Evolutionary conservation across 2,329 filamentous ascomycete species (phyloP), one percentile per base, ranked within the genome.

Genomic region (Aureobasidium sp.): DNA sequence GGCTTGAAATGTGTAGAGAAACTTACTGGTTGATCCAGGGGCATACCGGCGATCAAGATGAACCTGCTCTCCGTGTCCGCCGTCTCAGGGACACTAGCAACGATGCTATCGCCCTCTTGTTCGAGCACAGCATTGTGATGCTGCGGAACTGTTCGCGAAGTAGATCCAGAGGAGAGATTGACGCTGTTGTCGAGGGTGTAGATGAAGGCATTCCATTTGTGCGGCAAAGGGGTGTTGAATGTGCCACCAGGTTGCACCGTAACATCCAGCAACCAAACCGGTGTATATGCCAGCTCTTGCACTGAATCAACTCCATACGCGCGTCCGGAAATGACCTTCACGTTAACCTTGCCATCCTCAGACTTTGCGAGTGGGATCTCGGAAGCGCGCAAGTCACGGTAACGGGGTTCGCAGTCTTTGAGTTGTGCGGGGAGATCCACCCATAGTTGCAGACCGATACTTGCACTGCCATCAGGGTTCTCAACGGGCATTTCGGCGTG

Each of bases 401-500:
- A 97, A 47, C 93, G 83, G 38, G 93, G 93, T 74, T 97, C 93
- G 77, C 90, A 95, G 66, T 78, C 79, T 79, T 97, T 97, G 59
- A 96, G 80, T 38, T 86, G 74, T 69, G 84, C 76, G 6, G 94
- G 93, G 11, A 97, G 78, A 71, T 97, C 93, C 49, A 97, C 92
- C 93, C 94, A 97, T 23, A 97, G 80, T 77, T 97, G 94, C 76
- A 97, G 83, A 35, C 93, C 93, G 58, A 95, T 81, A 72, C 92
- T 96, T 62, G 87, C 78, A 60, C 79, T 83, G 54, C 89, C 89
- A 71, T 94, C 89, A 0, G 80, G 72, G 70, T 90, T 90, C 69
- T 89, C 84, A 59, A 84, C 82, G 10, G 93, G 93, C 91, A 97
- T 96, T 75, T 97, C 93, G 38, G 92, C 90, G 74, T 97, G 94